Evolutionary conservation across 768 basidiomycete genomes (phyloP).

Genomic region (Kwoniella dendrophila): DNA sequence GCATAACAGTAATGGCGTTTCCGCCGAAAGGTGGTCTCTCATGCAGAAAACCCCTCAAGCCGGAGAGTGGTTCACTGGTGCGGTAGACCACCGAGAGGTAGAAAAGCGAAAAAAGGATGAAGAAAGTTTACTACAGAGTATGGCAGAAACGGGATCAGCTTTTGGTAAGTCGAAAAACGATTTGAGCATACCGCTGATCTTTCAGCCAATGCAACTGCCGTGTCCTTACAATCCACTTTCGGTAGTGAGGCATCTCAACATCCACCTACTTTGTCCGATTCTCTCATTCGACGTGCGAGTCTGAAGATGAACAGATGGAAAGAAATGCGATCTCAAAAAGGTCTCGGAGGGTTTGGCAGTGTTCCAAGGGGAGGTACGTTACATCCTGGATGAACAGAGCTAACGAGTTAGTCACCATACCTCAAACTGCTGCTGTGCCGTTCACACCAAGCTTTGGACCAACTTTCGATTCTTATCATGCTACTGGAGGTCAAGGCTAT

Average conservation of each 20-base stretch:
- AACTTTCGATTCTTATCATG: slow-evolving; percentile 41
- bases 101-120: slow-evolving; percentile 20
- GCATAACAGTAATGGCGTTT: neutral
- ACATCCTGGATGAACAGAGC: neutral
- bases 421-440: slow-evolving; percentile 5
- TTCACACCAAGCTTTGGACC: slow-evolving; percentile 52
- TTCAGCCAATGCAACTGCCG: slow-evolving; percentile 35
- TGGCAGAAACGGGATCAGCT: slow-evolving; percentile 32
- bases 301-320: slow-evolving; percentile 44
- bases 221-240: slow-evolving; percentile 34
- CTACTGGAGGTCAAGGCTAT: slow-evolving; percentile 38
- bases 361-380: slow-evolving; percentile 34
- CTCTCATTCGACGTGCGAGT: slow-evolving; percentile 36
- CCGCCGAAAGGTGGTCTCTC: slow-evolving; percentile 38
- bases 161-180: slow-evolving; percentile 34
- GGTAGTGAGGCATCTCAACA: slow-evolving; percentile 9
- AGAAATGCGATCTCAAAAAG: slow-evolving; percentile 21
- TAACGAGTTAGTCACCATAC: slow-evolving; percentile 26
- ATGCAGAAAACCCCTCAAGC: slow-evolving; percentile 39
- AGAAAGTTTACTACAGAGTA: slow-evolving; percentile 20
- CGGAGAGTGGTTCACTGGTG: slow-evolving; percentile 45
- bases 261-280: slow-evolving; percentile 28
- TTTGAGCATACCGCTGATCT: slow-evolving; percentile 3
- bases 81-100: slow-evolving; percentile 30
- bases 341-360: slow-evolving; percentile 44